Percentiles rank a stretch among this genome's conserved stretches.
Conservation (phyloP, 805 yeast genomes). For the Kodamaea hsintzibuensis region DNA sequence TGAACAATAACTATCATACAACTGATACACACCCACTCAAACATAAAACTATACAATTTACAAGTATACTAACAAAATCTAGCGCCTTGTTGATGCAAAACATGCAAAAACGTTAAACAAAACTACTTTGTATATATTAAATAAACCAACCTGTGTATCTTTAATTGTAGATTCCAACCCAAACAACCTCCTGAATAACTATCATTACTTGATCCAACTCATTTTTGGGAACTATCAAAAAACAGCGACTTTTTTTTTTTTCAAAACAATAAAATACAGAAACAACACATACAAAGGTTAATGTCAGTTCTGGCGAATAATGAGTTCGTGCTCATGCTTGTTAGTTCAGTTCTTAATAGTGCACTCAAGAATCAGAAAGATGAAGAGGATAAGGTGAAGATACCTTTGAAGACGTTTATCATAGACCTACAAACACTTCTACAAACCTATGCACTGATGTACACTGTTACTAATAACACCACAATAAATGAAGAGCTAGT, state of each 20-base stretch:
- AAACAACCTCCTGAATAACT: neutral
- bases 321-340: conserved; percentile 12
- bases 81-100: conserved; percentile 72
- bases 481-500: conserved; percentile 13
- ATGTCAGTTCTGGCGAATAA: conserved; percentile 4
- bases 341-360: conserved; percentile 14
- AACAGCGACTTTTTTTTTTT: neutral
- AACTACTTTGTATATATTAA: conserved; percentile 9
- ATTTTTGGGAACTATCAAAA: neutral
- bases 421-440: conserved; percentile 8
- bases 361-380: conserved; percentile 9
- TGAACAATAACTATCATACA: too few relatives aligned
- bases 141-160: neutral
- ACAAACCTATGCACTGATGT: conserved; percentile 6
- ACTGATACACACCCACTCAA: neutral
- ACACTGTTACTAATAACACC: conserved; percentile 5
- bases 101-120: conserved; percentile 32
- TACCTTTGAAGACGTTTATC: conserved; percentile 10
- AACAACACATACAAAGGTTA: neutral
- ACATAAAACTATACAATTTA: neutral
- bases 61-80: conserved; percentile 27
- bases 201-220: neutral
- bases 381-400: conserved; percentile 6
- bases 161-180: neutral
- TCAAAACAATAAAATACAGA: neutral